Conservation (phyloP, 768 basidiomycete species). For the Termitomyces bulborhizus region DNA sequence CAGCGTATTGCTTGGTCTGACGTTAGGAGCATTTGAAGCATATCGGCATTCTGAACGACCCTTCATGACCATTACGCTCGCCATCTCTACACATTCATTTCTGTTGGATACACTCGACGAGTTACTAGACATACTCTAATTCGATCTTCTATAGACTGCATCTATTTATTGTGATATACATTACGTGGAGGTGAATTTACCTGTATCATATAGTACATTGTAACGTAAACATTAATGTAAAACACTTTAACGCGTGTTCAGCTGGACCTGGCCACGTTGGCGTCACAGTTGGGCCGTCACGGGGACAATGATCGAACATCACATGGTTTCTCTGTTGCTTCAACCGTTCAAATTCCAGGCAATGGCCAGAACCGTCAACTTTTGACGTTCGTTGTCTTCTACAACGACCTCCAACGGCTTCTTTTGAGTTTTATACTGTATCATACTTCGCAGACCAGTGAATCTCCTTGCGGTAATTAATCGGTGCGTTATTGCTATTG, state of each 20-base stretch:
- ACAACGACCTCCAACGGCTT: background rate
- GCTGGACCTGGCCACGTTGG: no score
- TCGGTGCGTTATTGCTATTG: background rate
- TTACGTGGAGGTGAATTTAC: background rate
- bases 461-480: background rate
- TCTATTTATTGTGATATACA: background rate
- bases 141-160: background rate
- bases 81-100: background rate
- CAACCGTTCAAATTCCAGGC: background rate
- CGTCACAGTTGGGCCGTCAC: background rate
- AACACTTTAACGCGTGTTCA: background rate
- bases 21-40: background rate
- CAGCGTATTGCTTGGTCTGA: background rate
- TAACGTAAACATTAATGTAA: background rate
- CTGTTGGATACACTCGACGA: no score
- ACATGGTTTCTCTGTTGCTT: conserved; percentile 8
- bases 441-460: background rate
- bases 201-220: background rate
- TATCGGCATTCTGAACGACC: background rate
- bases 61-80: background rate
- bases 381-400: background rate
- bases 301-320: conserved; percentile 2
- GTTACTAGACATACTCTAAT: background rate
- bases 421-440: conserved; percentile 1
- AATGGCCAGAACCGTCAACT: background rate